Base-by-base conservation (phyloP, 257 asterid species). In the Hygrophila difformis region DNA sequence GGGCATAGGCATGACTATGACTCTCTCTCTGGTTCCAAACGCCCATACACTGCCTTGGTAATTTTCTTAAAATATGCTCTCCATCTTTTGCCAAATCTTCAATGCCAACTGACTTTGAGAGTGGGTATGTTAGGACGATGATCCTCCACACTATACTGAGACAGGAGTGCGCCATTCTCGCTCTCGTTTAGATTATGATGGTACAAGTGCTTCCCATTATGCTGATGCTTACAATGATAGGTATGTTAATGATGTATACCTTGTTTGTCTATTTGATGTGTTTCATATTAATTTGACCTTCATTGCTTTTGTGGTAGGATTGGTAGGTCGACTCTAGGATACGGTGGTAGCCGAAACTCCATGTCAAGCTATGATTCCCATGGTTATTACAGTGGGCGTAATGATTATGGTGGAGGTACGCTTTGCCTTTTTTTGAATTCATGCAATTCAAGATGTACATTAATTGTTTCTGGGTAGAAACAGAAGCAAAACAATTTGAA, bases 181-280 rank as follows among this genome's bases (percentile, higher is more conserved):
- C 64, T 76, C 97, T 52, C 94, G 95, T 51, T 51, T 83, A 59
- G 97, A 87, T 59, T 91, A 86, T 64, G 96, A 86, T 63, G 76
- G 78, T 47, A 71, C 75, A 38, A 68, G 94, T 59, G 71, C 78
- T 63, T 65, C 99, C 28, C 94, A 84, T 42, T 91, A 91, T 29
- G 76, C 73, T 49, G 99, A 86, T 65, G 71, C 85, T 53, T 86
- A 86, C 60, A 60, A 81, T 53, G 97, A 83, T 34, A 87, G 97
- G 98, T 91, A 14, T 39, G 71, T 44, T 33, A 12, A 10, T 10
- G 8, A 4, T 33, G 12, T 33, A 5, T 33, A 33, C 8, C 8
- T 33, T 6, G 37, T 9, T 9, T 17, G 6, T 18, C 15, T 12
- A 24, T 22, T 16, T 47, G 45, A 24, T 57, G 47, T 21, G 8